Base-by-base conservation (phyloP, 176 grass and related monocot species). In the Triticum dicoccoides region DNA sequence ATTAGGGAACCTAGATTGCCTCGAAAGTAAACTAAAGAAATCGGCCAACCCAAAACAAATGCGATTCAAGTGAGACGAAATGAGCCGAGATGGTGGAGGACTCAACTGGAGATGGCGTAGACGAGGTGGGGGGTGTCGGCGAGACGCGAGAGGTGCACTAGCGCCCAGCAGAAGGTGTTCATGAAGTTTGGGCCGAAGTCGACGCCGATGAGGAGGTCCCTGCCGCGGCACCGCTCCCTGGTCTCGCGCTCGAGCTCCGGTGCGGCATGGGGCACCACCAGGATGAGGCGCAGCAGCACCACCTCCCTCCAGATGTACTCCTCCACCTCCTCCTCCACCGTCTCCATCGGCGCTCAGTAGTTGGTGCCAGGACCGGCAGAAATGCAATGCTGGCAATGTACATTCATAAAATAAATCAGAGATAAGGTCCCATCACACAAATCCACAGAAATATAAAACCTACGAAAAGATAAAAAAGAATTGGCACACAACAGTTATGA, bases 221-320 rank as follows among this genome's bases (percentile, higher is more conserved):
- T 85, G 52, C 95, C 92, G 47, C 87, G 92, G 18, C 92, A 89
- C 3, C 92, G 82, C 90, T 97, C 92, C 33, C 79, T 92, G 23
- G 87, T 97, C 89, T 97, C 95, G 34, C 89, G 85, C 70, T 97
- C 95, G 68, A 97, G 92, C 88, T 95, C 92, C 82, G 89, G 82
- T 63, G 49, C 37, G 69, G 81, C 15, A 8, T 78, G 84, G 17
- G 44, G 75, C 2, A 89, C 89, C 66, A 95, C 90, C 69, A 89
- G 92, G 79, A 97, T 83, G 59, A 97, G 87, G 61, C n/a, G 69
- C 61, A 90, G 92, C 62, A 91, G 87, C 77, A 90, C 75, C 90
- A 97, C 95, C 86, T 95, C 95, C 78, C 92, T 70, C 95, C 90
- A 95, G 82, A 71, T 91, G 82, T 97, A 93, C 87, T 93, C 95